These are phyloP conservation scores for Zymoseptoria ardabiliae DNA, from an alignment of 2,329 filamentous ascomycete genomes.

Conservation along the genomic window DNA sequence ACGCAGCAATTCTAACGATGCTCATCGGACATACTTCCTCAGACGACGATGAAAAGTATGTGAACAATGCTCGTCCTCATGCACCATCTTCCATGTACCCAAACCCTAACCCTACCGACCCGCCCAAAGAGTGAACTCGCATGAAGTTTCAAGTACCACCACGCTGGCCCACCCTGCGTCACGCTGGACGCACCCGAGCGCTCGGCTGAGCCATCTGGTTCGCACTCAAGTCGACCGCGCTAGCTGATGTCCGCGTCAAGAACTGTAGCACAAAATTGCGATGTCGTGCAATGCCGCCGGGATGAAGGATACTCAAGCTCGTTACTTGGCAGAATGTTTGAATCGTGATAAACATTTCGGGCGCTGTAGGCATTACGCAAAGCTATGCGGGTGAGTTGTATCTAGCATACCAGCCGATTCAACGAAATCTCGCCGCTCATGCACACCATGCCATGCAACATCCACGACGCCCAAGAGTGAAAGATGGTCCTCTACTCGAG, in stretches of 20 bases:
- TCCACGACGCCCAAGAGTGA: background rate
- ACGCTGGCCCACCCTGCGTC: no score
- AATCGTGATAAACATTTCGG: background rate
- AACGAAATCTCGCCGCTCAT: background rate
- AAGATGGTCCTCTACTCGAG: conserved; percentile 29
- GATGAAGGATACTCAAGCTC: no score
- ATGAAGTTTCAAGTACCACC: no score
- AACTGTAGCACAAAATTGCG: background rate
- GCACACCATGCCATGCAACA: background rate
- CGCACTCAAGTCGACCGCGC: background rate
- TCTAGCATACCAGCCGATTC: background rate
- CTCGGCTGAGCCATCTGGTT: background rate
- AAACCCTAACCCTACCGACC: background rate
- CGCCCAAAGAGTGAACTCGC: no score
- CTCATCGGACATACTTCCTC: no score
- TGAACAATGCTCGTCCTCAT: no score
- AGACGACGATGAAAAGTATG: no score
- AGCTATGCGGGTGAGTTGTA: background rate
- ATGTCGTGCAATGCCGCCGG: background rate
- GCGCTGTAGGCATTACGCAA: background rate
- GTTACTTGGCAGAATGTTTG: background rate
- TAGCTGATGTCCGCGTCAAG: background rate
- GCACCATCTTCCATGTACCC: no score
- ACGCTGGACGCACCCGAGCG: background rate
- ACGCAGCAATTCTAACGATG: no score